A percentile compares a stretch with the other conserved stretches of the same genome.
These are phyloP conservation scores for Pistacia atlantica DNA, from an alignment of 345 rosid species.

Conservation along the genomic window DNA sequence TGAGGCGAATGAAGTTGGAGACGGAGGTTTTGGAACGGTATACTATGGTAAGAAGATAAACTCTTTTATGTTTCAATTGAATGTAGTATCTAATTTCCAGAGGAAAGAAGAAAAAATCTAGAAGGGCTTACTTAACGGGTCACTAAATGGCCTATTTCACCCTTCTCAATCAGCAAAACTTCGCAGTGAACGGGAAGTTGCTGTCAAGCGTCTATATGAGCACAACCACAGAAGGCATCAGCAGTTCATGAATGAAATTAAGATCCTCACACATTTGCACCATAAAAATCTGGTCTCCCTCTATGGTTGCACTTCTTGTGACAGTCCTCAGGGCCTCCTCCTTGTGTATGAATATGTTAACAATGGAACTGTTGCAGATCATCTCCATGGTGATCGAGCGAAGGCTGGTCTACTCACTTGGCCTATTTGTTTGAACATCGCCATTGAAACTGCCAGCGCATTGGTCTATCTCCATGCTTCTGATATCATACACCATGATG, in stretches of 20 bases:
- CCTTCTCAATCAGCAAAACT: constrained; percentile 47
- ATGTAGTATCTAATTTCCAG: constrained; percentile 27
- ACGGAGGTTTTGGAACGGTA: constrained; percentile 81
- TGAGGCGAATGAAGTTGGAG: constrained; percentile 53
- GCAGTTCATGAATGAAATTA: constrained; percentile 64
- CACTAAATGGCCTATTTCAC: not conserved
- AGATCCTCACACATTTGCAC: constrained; percentile 56
- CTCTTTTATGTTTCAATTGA: not conserved
- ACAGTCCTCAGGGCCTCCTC: constrained; percentile 52
- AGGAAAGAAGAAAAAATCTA: not conserved
- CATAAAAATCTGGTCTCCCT: constrained; percentile 69
- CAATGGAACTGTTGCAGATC: constrained; percentile 78
- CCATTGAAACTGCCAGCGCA: constrained; percentile 63
- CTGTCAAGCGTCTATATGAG: constrained; percentile 68
- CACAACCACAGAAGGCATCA: constrained; percentile 45
- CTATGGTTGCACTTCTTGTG: constrained; percentile 62
- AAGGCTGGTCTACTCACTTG: constrained; percentile 40
- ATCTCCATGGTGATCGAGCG: constrained; percentile 47
- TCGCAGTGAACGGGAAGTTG: constrained; percentile 67
- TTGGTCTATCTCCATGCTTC: constrained; percentile 69
- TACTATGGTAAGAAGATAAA: constrained; percentile 52
- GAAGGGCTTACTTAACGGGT: not conserved
- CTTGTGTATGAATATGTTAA: constrained; percentile 67
- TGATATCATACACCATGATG: constrained; percentile 60
- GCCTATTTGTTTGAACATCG: constrained; percentile 59